Base-by-base conservation (phyloP, 169 alveolate genomes). In the Plasmodium knowlesi region DNA sequence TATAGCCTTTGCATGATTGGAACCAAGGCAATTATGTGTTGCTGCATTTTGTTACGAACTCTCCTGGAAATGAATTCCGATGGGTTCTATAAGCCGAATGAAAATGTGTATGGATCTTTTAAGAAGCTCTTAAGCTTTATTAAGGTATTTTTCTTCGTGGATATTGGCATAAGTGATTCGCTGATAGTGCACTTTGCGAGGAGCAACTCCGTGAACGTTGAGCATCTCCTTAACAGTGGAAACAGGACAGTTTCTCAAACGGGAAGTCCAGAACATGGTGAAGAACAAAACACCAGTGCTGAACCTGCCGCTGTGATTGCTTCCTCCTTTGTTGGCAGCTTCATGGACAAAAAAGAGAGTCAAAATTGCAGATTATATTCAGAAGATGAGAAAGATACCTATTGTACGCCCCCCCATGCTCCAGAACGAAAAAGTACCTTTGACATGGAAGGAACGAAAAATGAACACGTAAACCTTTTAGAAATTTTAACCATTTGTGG, bases 21-120 rank as follows among this genome's bases (percentile, higher is more conserved):
- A 9, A 95, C 96, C 54, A 95, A 95, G 72, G 92, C 97, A 5
- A 46, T 95, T 12, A 92, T 93, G 54, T 95, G 95, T 19, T 78
- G 94, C 22, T 92, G 96, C 67, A 83, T 90, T 70, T 61, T 93
- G 25, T 83, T 95, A 71, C 83, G 97, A 34, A 91, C 93, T 3
- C 53, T 95, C 53, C 85, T 95, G 39, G 94, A 88, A 41, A 93
- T 83, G 88, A 61, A 81, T 25, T 85, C 86, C n/a, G 95, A 84
- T 61, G 97, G 97, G 10, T 41, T 71, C 57, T 85, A 86, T 61
- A 80, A 74, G 76, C 93, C 94, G 16, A 28, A 70, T 85, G 78
- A 74, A 22, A 79, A 34, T 28, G 92, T 81, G 46, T 82, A 82
- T 22, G 84, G 73, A 10, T 61, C 78, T 19, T 88, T 93, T 92